These are phyloP conservation scores for Pseudogymnoascus sp. DNA, from an alignment of 2,329 filamentous ascomycete species.

Conservation along the genomic window DNA sequence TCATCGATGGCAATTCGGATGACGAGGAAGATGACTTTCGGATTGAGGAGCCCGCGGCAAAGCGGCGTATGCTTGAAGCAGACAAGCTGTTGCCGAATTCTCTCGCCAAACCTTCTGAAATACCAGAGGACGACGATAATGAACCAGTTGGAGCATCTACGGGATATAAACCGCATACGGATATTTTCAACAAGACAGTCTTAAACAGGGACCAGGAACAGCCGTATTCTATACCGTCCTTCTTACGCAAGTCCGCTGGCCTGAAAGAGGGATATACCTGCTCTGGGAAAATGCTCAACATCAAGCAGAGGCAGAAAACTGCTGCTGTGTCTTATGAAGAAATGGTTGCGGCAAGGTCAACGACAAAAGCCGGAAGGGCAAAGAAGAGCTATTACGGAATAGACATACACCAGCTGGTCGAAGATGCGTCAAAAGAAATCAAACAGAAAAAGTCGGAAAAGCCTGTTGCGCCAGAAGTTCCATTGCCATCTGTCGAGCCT, in stretches of 20 bases:
- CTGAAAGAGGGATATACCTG: conserved; percentile 22
- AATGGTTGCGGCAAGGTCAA: conserved; percentile 60
- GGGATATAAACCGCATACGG: neutral
- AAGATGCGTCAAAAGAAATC: conserved; percentile 51
- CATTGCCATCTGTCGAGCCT: conserved; percentile 35
- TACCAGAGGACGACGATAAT: neutral
- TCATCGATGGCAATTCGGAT: conserved; percentile 31
- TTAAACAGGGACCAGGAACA: neutral
- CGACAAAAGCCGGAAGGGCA: conserved; percentile 58
- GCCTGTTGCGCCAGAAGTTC: conserved; percentile 23
- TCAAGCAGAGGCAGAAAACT: conserved; percentile 45
- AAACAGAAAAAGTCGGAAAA: conserved; percentile 31
- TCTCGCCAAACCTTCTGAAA: neutral
- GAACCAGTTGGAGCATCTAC: neutral
- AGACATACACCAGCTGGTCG: conserved; percentile 77
- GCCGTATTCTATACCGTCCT: neutral
- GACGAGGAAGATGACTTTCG: conserved; percentile 24
- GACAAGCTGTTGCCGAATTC: neutral
- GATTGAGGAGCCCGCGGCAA: conserved; percentile 31
- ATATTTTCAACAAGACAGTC: neutral
- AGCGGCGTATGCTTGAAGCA: conserved; percentile 36
- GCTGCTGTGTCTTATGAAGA: conserved; percentile 51
- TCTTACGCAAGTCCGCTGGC: neutral
- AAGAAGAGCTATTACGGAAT: conserved; percentile 82
- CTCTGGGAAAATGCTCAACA: conserved; percentile 44